Percentiles rank a stretch among this genome's conserved stretches.
Conservation (phyloP, 306 rosid species). For the Pachyrhizus erosus region DNA sequence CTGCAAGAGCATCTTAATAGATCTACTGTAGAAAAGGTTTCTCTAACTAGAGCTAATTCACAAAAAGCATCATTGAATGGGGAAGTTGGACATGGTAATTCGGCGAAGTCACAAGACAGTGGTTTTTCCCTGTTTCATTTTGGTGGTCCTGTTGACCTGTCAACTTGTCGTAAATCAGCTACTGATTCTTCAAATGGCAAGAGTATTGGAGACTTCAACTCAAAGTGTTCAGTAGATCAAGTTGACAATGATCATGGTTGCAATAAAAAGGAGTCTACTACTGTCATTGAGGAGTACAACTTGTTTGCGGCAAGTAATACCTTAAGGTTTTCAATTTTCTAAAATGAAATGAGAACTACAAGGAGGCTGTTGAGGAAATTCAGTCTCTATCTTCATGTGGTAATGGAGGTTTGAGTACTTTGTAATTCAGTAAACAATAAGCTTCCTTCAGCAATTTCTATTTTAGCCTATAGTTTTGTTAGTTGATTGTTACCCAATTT, state of each 20-base stretch:
- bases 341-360: slow-evolving; percentile 62
- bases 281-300: slow-evolving; percentile 84
- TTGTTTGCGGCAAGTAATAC: slow-evolving; percentile 88
- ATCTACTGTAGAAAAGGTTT: slow-evolving; percentile 49
- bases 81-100: slow-evolving; percentile 52
- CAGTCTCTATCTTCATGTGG: slow-evolving; percentile 65
- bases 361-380: slow-evolving; percentile 69
- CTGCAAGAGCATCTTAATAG: slow-evolving; percentile 53
- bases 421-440: slow-evolving; percentile 70
- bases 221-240: slow-evolving; percentile 52
- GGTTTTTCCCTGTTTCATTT: slow-evolving; percentile 91
- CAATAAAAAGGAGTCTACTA: slow-evolving; percentile 70
- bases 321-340: slow-evolving; percentile 79
- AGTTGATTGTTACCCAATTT: slow-evolving; percentile 60
- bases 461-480: slow-evolving; percentile 54
- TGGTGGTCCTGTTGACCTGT: slow-evolving; percentile 90
- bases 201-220: slow-evolving; percentile 46
- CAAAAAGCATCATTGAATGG: slow-evolving; percentile 48
- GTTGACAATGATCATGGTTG: slow-evolving; percentile 53
- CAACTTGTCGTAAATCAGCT: slow-evolving; percentile 56
- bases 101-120: slow-evolving; percentile 54
- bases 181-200: slow-evolving; percentile 55
- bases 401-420: slow-evolving; percentile 62
- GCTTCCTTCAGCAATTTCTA: slow-evolving; percentile 56
- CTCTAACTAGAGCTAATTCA: slow-evolving; percentile 49